phyloP scores from a whole-genome alignment of 2,329 filamentous ascomycete species.

The Tolypocladium tundrense region DNA sequence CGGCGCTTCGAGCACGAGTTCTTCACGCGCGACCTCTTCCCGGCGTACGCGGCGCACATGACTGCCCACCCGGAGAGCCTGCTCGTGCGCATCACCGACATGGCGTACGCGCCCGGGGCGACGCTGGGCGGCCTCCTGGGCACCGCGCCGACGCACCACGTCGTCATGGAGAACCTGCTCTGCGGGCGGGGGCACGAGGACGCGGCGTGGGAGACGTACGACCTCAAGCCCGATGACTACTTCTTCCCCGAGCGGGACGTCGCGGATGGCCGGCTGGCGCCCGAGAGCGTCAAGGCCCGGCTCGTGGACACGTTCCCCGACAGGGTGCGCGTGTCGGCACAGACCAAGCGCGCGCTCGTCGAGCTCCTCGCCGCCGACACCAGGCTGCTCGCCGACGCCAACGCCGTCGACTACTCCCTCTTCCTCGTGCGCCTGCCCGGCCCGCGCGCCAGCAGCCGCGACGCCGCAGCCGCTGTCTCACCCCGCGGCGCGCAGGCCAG shows the following conservation, averaged over 20 bases:
- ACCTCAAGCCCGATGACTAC: slow-evolving; percentile 64
- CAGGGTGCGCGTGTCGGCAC: slow-evolving; percentile 46
- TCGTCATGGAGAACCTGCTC: slow-evolving; percentile 69
- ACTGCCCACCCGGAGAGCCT: slow-evolving; percentile 46
- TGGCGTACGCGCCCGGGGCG: slow-evolving; percentile 44
- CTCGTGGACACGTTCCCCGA: slow-evolving; percentile 59
- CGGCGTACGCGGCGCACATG: slow-evolving; percentile 57
- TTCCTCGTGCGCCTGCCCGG: slow-evolving; percentile 49
- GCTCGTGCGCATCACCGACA: slow-evolving; percentile 62
- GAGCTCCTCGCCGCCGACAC: slow-evolving; percentile 51
- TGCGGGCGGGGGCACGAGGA: slow-evolving; percentile 43
- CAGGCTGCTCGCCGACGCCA: slow-evolving; percentile 46
- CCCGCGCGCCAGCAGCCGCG: neutral
- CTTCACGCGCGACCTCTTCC: slow-evolving; percentile 56
- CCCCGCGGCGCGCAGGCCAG: slow-evolving; percentile 9
- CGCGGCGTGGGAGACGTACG: slow-evolving; percentile 57
- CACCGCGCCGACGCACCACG: slow-evolving; percentile 57
- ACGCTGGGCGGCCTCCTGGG: slow-evolving; percentile 52
- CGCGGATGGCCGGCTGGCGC: slow-evolving; percentile 50
- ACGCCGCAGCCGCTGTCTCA: neutral
- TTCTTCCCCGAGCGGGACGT: slow-evolving; percentile 69
- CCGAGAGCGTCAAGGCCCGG: slow-evolving; percentile 53
- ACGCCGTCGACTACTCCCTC: slow-evolving; percentile 66
- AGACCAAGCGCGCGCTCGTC: slow-evolving; percentile 46
- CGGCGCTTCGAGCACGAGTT: slow-evolving; percentile 60